These are phyloP conservation scores for Boeremia exigua DNA, from an alignment of 2,329 filamentous ascomycete species.

Conservation along the genomic window DNA sequence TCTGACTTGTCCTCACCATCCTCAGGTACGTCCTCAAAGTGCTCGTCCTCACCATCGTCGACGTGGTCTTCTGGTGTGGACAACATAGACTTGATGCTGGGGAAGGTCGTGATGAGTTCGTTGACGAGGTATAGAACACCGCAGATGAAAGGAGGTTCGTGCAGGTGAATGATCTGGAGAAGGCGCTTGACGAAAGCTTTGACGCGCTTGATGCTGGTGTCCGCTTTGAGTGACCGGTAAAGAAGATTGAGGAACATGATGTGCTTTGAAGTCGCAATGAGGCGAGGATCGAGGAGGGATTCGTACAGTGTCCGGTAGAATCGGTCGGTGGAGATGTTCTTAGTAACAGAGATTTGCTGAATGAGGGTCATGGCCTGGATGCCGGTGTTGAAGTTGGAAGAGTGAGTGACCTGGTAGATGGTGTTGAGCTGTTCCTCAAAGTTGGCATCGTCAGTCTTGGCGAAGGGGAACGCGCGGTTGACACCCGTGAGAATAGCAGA, in stretches of 20 bases:
- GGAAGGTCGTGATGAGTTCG: constrained; percentile 80
- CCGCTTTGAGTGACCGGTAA: constrained; percentile 85
- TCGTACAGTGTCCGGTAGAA: constrained; percentile 97
- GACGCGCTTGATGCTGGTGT: constrained; percentile 87
- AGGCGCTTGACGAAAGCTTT: constrained; percentile 96
- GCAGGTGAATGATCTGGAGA: constrained; percentile 83
- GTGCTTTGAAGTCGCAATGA: constrained; percentile 91
- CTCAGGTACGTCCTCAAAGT: constrained; percentile 69
- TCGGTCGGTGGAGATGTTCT: constrained; percentile 82
- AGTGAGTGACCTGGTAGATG: constrained; percentile 94
- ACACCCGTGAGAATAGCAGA: constrained; percentile 92
- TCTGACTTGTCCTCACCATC: constrained; percentile 44
- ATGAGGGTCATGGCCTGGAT: constrained; percentile 95
- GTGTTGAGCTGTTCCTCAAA: constrained; percentile 93
- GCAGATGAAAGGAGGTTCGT: constrained; percentile 91
- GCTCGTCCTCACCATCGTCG: constrained; percentile 74
- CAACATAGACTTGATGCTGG: constrained; percentile 78
- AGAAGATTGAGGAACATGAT: constrained; percentile 92
- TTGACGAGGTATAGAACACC: constrained; percentile 89
- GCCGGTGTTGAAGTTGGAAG: constrained; percentile 98
- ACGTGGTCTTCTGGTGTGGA: constrained; percentile 74
- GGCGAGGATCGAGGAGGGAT: constrained; percentile 86
- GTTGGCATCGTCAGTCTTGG: constrained; percentile 77
- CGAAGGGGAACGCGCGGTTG: constrained; percentile 94
- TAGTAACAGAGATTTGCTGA: constrained; percentile 83